Percentiles rank a stretch among this genome's conserved stretches.
These are phyloP conservation scores for Avena insularis DNA, from an alignment of 176 grass and related monocot species.

Conservation along the genomic window DNA sequence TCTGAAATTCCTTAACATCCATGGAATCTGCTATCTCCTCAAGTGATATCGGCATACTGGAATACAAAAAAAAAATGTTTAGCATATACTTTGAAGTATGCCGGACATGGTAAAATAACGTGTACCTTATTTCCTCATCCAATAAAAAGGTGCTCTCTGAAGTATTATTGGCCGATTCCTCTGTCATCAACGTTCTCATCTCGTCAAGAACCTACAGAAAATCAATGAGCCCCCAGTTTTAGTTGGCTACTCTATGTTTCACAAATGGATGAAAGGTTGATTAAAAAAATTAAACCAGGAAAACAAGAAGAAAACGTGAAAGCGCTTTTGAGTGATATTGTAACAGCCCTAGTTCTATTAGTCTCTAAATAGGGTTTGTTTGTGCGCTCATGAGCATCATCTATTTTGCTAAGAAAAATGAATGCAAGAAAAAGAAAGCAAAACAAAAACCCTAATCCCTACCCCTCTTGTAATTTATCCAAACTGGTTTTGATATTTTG, in stretches of 20 bases:
- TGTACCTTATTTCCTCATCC: constrained; percentile 79
- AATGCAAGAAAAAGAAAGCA: too few species aligned
- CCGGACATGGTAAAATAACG: not conserved
- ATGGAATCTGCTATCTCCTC: constrained; percentile 78
- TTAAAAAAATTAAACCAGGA: constrained; percentile 38
- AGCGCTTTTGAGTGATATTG: constrained; percentile 12
- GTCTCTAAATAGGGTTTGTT: too few species aligned
- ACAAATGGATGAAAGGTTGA: constrained; percentile 30
- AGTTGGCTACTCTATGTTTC: not conserved
- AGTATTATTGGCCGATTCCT: constrained; percentile 55
- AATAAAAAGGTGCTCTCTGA: constrained; percentile 67
- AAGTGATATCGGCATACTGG: constrained; percentile 81
- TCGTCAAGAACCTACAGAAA: constrained; percentile 72
- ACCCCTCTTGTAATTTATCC: too few species aligned
- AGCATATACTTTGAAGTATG: constrained; percentile 12
- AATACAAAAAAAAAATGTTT: constrained; percentile 26
- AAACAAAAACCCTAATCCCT: too few species aligned
- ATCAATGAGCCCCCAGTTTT: constrained; percentile 23
- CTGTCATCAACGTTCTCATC: constrained; percentile 64
- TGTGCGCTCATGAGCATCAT: too few species aligned
- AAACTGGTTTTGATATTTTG: too few species aligned
- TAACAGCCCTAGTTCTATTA: too few species aligned
- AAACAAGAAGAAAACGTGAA: constrained; percentile 13
- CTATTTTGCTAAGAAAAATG: too few species aligned
- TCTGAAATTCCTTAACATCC: constrained; percentile 71